phyloP scores from a whole-genome alignment of 176 grass and related monocot species.

The Zizania latifolia region DNA sequence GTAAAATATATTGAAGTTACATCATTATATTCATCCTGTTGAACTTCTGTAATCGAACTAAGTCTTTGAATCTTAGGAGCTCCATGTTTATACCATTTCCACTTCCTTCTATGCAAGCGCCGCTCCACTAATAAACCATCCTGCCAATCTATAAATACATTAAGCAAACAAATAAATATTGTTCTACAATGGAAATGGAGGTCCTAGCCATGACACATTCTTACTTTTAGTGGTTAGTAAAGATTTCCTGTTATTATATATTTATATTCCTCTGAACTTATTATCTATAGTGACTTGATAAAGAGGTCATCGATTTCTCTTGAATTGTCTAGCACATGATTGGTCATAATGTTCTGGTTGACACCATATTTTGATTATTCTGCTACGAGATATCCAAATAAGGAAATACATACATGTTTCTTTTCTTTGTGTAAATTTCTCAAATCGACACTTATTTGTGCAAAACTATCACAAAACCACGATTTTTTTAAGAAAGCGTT shows the following conservation, averaged over 20 bases:
- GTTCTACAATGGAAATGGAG: not conserved
- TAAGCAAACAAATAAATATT: slow-evolving; percentile 38
- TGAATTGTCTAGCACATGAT: not conserved
- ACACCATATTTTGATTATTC: not conserved
- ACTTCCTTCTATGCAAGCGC: slow-evolving; percentile 89
- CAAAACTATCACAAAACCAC: not conserved
- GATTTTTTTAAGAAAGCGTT: not conserved
- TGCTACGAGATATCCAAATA: slow-evolving; percentile 10
- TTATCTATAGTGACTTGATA: not conserved
- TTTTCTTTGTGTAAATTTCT: not conserved
- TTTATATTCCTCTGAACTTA: not conserved
- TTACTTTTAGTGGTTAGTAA: not conserved
- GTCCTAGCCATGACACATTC: not conserved
- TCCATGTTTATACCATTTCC: slow-evolving; percentile 91
- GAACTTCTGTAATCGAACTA: slow-evolving; percentile 69
- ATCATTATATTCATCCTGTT: slow-evolving; percentile 51
- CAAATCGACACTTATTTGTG: not conserved
- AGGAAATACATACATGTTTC: not conserved
- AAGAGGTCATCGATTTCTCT: not conserved
- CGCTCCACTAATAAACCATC: slow-evolving; percentile 95
- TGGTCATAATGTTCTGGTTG: not conserved
- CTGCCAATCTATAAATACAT: slow-evolving; percentile 84
- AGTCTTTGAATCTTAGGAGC: slow-evolving; percentile 53
- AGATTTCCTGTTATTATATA: not conserved
- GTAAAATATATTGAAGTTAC: slow-evolving; percentile 63